Conservation (phyloP, 2,329 filamentous ascomycete genomes). For the Colletotrichum melonis region DNA sequence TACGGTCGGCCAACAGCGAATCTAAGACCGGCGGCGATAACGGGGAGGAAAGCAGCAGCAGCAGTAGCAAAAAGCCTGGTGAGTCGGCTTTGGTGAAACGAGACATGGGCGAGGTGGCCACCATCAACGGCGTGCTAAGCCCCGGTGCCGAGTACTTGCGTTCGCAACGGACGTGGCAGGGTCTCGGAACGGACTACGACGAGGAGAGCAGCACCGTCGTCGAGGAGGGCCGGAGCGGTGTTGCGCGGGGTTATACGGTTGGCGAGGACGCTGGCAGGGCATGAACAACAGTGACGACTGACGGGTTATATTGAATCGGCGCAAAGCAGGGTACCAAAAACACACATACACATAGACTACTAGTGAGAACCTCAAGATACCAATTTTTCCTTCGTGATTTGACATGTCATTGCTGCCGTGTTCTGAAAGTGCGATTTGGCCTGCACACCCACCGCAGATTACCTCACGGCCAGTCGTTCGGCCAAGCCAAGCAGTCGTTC, state of each 20-base stretch:
- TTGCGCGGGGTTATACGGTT: slow-evolving; percentile 89
- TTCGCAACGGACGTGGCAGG: slow-evolving; percentile 89
- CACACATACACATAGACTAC: background rate
- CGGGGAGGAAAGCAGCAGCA: slow-evolving; percentile 37
- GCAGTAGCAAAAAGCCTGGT: slow-evolving; percentile 35
- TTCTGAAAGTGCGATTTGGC: background rate
- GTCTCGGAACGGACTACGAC: slow-evolving; percentile 87
- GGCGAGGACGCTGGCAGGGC: slow-evolving; percentile 60
- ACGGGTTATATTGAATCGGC: background rate
- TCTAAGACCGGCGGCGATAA: slow-evolving; percentile 33
- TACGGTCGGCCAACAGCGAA: slow-evolving; percentile 32
- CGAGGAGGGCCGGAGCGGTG: slow-evolving; percentile 86
- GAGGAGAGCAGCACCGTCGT: slow-evolving; percentile 73
- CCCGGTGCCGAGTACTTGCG: slow-evolving; percentile 90
- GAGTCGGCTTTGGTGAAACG: slow-evolving; percentile 69
- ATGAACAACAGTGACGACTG: background rate
- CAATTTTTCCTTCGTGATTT: background rate
- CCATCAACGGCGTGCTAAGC: slow-evolving; percentile 87
- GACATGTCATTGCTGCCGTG: background rate
- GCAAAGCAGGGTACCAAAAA: background rate
- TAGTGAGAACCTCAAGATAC: background rate
- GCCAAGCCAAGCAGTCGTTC: slow-evolving; percentile 6
- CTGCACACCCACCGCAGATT: background rate
- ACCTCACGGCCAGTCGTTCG: background rate
- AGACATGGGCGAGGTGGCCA: slow-evolving; percentile 75